Evolutionary conservation across 2,329 filamentous ascomycete species (phyloP), one percentile per base, ranked within the genome.

Genomic region (Xylaria digitata): DNA sequence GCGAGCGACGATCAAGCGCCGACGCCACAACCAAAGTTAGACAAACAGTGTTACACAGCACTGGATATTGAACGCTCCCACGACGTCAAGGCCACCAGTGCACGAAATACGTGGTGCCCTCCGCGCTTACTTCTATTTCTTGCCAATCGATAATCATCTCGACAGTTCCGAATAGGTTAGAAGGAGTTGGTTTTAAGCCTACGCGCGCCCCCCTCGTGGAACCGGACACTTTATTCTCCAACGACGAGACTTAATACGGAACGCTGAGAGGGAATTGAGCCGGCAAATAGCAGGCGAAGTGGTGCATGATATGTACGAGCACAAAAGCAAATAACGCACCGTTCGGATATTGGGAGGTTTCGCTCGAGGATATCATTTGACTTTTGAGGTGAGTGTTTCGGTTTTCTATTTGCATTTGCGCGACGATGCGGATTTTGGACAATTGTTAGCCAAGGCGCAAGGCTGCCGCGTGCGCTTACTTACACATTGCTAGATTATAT

Each of bases 231-330:
- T 70, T 43, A 61, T 60, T 66, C 71, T 61, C 69, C 70, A 68
- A 70, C 70, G 67, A 67, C 72, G 52, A 68, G 43, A 62, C 37
- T 59, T 56, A 45, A 26, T 69, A 73, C 72, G 71, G 69, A 72
- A 69, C 72, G 71, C 72, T 70, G 70, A 67, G 68, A 70, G 67
- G 66, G 70, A 72, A 66, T 52, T 34, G 48, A 63, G 71, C 75
- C 76, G 78, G 79, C 75, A 80, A 76, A 76, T 74, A 76, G 77
- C 78, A 79, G 78, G 75, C 60, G 70, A 73, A 70, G 73, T 78
- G 76, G 78, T 78, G 78, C 77, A 78, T 81, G 79, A 80, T 76
- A 82, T 82, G 80, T 76, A 76, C 77, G 77, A 75, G 75, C 74
- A 70, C 75, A 77, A 74, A 78, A 78, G 73, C 77, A 79, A 80